Evolutionary conservation across 2,329 filamentous ascomycete genomes (phyloP).

Genomic region (Cryoendolithus antarcticus): DNA sequence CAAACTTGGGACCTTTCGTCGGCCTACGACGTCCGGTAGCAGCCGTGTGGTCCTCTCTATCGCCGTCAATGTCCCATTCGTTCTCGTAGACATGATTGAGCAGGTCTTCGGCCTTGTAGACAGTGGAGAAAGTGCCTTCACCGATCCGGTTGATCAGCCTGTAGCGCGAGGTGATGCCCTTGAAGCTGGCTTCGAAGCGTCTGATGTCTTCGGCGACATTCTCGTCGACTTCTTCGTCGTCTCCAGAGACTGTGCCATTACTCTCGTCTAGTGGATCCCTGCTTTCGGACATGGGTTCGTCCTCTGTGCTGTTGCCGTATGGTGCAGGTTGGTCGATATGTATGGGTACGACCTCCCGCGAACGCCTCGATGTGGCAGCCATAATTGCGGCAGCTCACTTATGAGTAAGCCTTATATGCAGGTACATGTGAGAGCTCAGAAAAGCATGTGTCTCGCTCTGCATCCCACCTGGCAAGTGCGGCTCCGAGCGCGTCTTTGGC

Average conservation of each 20-base stretch:
- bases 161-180: conserved; percentile 71
- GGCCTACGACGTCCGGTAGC: conserved; percentile 1
- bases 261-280: conserved; percentile 38
- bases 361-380: conserved; percentile 9
- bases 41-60: conserved; percentile 35
- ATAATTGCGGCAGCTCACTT: conserved; percentile 9
- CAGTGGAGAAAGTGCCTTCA: conserved; percentile 96
- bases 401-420: not conserved
- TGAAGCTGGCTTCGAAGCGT: conserved; percentile 69
- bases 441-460: not conserved
- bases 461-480: too few relatives aligned
- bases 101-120: conserved; percentile 95
- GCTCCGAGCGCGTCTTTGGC: too few relatives aligned
- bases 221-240: conserved; percentile 50
- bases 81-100: conserved; percentile 74
- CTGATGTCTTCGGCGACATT: conserved; percentile 75
- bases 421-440: not conserved
- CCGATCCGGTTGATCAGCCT: conserved; percentile 92
- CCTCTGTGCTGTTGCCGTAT: conserved; percentile 13
- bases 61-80: conserved; percentile 66
- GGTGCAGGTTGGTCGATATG: conserved; percentile 11
- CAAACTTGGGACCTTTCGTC: conserved; percentile 41
- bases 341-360: conserved; percentile 10
- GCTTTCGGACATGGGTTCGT: conserved; percentile 36
- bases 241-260: conserved; percentile 38